Percentiles rank a stretch among this genome's conserved stretches.
These are phyloP conservation scores for Mycena citricolor DNA, from an alignment of 1,284 basidiomycete species.

Conservation along the genomic window DNA sequence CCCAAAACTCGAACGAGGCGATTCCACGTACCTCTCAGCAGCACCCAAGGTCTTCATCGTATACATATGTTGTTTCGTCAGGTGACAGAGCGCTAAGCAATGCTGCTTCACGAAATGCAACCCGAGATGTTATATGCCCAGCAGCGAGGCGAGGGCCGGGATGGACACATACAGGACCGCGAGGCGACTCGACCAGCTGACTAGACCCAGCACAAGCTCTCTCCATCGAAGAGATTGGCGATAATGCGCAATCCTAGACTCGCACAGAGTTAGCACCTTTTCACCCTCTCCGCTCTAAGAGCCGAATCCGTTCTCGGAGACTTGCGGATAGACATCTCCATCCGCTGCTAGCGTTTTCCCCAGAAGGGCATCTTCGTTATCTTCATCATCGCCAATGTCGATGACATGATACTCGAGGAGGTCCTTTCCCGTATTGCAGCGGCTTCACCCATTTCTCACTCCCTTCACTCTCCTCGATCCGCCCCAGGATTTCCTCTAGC, in stretches of 20 bases:
- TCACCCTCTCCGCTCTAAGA: slow-evolving; percentile 3
- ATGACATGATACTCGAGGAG: slow-evolving; percentile 14
- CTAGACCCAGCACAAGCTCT: slow-evolving; percentile 40
- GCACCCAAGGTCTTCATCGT: slow-evolving; percentile 47
- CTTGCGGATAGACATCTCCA: background rate
- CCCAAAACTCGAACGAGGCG: slow-evolving; percentile 51
- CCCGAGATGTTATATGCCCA: slow-evolving; percentile 30
- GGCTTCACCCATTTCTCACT: slow-evolving; percentile 41
- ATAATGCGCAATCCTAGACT: slow-evolving; percentile 31
- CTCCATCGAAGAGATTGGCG: slow-evolving; percentile 34
- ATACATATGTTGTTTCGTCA: slow-evolving; percentile 39
- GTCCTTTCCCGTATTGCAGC: slow-evolving; percentile 35
- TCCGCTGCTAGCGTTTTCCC: slow-evolving; percentile 41
- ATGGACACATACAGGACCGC: slow-evolving; percentile 37
- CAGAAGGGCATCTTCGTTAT: slow-evolving; percentile 39
- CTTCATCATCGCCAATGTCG: slow-evolving; percentile 26
- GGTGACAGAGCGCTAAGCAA: slow-evolving; percentile 30
- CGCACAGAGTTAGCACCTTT: slow-evolving; percentile 31
- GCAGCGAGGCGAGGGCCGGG: slow-evolving; percentile 2
- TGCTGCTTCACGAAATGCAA: slow-evolving; percentile 37
- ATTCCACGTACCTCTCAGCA: slow-evolving; percentile 49
- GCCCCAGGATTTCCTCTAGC: slow-evolving; percentile 39
- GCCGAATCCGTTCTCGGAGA: slow-evolving; percentile 4
- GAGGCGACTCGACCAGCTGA: slow-evolving; percentile 34
- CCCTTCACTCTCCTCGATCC: slow-evolving; percentile 43